Conservation (phyloP, 1,284 basidiomycete genomes). For the Sanguinoderma infundibulare region DNA sequence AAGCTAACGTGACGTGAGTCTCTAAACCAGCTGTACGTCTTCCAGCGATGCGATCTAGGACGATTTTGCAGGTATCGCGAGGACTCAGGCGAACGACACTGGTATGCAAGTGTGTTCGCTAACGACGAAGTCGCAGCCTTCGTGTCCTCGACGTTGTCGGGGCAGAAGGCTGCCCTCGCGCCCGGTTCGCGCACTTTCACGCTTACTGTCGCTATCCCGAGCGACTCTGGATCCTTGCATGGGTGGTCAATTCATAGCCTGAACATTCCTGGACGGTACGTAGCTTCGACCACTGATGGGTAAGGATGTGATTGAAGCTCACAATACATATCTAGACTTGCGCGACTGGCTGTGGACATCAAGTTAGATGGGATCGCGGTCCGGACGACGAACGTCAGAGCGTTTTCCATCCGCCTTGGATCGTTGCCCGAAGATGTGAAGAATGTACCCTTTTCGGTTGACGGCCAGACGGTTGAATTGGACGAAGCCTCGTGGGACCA, state of each 20-base stretch:
- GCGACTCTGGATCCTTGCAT: slow-evolving; percentile 66
- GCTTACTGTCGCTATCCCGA: slow-evolving; percentile 67
- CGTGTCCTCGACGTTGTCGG: slow-evolving; percentile 35
- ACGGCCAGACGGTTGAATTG: slow-evolving; percentile 8
- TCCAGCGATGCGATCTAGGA: background rate
- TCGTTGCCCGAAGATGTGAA: slow-evolving; percentile 1
- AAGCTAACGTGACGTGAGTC: slow-evolving; percentile 58
- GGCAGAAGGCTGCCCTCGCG: background rate
- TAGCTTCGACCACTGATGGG: background rate
- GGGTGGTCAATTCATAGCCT: slow-evolving; percentile 67
- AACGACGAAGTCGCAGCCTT: slow-evolving; percentile 61
- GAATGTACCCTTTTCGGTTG: slow-evolving; percentile 16
- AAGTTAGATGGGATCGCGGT: slow-evolving; percentile 32
- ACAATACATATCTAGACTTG: too few species aligned
- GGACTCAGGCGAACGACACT: slow-evolving; percentile 66
- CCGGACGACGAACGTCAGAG: slow-evolving; percentile 46
- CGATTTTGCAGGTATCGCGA: slow-evolving; percentile 57
- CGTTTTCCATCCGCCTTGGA: slow-evolving; percentile 39
- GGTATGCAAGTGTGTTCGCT: slow-evolving; percentile 66
- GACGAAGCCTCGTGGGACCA: slow-evolving; percentile 16
- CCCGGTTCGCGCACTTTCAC: slow-evolving; percentile 49
- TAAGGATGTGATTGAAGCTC: too few species aligned
- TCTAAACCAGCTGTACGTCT: background rate
- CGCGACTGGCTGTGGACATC: too few species aligned
- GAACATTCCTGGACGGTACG: slow-evolving; percentile 63